Base-by-base conservation (phyloP, 495 filamentous ascomycete genomes). In the Hyphodiscus hymeniophilus region DNA sequence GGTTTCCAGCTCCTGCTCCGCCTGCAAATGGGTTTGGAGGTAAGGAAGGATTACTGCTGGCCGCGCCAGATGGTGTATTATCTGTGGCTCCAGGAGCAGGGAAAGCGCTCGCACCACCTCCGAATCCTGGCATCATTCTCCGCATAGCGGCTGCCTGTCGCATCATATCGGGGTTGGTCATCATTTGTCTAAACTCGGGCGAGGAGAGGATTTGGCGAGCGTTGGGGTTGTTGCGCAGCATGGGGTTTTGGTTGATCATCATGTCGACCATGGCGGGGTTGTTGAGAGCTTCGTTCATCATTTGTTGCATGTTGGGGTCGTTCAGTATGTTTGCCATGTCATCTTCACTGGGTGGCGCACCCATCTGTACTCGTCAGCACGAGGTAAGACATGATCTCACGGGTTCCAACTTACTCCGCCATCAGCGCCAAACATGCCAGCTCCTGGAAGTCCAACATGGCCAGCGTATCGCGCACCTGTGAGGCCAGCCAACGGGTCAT, bases 381-480 rank as follows among this genome's bases (percentile, higher is more conserved):
- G 60, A 6, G 2, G 42, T 38, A 42, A 45, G 12, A 35, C 8
- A 30, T 40, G 17, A 17, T 34, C 41, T 15, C 5, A 12, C 39
- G 21, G 15, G 28, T n/a, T 40, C 40, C 18, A 24, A 82, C 91
- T 75, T 75, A 97, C 94, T 33, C 94, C 94, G 50, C 92, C 92
- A 66, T 99, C 94, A 38, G 91, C 87, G 15, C 94, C 94, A 66
- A 99, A 99, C 66, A 92, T 78, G 42, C 87, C 87, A 22, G 81
- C 81, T 40, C 84, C 86, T 6, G 94, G 94, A 23, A 99, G 74
- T 54, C 87, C 87, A 28, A 86, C 84, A 63, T 91, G 85, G 2
- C 94, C 94, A 20, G 94, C 94, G 66, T 94, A 96, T 51, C 94
- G 74, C 26, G 94, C 94, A 24, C 94, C 92, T 1, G 94, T 99